These are phyloP conservation scores for Blastocrithidia nonstop DNA, from an alignment of 208 protist genomes.

Conservation along the genomic window DNA sequence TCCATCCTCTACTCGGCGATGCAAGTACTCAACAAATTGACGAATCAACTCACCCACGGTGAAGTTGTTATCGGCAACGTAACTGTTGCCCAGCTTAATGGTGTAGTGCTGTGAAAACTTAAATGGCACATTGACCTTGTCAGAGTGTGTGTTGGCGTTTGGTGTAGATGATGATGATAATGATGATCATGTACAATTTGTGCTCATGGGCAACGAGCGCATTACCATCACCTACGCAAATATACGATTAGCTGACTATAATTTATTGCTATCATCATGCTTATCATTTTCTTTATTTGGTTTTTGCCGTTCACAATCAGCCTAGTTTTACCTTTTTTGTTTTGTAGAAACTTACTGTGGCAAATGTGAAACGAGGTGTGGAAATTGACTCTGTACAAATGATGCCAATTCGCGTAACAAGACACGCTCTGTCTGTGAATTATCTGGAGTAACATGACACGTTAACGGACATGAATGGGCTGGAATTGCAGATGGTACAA, in stretches of 20 bases:
- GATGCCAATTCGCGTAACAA: constrained; percentile 23
- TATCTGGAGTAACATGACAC: constrained; percentile 27
- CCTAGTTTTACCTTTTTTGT: no score
- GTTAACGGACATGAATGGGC: not conserved
- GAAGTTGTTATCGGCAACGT: constrained; percentile 25
- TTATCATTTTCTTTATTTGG: no score
- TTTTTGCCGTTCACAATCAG: no score
- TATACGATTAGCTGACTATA: not conserved
- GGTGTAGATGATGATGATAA: no score
- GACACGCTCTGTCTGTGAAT: constrained; percentile 12
- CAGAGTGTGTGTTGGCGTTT: no score
- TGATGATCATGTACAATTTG: no score
- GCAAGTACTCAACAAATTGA: constrained; percentile 41
- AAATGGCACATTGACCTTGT: not conserved
- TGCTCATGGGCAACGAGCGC: constrained; percentile 12
- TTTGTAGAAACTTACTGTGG: no score
- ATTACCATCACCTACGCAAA: constrained; percentile 32
- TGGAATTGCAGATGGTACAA: not conserved
- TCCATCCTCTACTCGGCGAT: constrained; percentile 4
- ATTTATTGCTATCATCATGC: not conserved
- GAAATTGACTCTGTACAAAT: constrained; percentile 22
- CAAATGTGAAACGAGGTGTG: no score
- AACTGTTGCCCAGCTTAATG: constrained; percentile 28
- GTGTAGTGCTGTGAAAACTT: constrained; percentile 84
- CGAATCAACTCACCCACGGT: constrained; percentile 38